Evolutionary conservation across 2,329 filamentous ascomycete genomes (phyloP), one percentile per base, ranked within the genome.

Genomic region (Colletotrichum gloeosporioides): DNA sequence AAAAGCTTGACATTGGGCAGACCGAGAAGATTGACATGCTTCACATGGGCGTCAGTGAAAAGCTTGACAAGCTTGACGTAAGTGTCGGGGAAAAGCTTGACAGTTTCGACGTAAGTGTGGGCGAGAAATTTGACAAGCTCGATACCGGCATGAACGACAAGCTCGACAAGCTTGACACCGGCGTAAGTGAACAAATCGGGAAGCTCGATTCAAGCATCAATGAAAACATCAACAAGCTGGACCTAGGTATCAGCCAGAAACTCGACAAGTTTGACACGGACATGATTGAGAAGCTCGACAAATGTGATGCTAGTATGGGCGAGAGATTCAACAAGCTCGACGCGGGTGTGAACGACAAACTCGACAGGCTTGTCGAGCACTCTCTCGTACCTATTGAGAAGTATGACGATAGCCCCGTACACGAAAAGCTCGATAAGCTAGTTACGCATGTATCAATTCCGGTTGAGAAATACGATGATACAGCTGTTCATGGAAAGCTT

Each of bases 61-160:
- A 90, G 82, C 90, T 93, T 75, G 86, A 92, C 71, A 92, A 94
- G 72, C 86, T 92, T 9, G 68, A 65, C 8, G 71, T 73, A 32
- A 59, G 67, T 34, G 76, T 83, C 29, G 80, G 80, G 18, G 78
- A 79, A 13, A 83, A 82, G 73, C 78, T 83, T 16, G 81, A 82
- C 75, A 81, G 77, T 77, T 84, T 94, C 6, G 88, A 64, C 34
- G 22, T 15, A 10, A 22, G n/a, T 16, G 95, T 53, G 91, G 90
- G 66, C 92, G 73, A 73, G 25, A 76, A 64, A n/a, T 66, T 73
- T 16, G 69, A 73, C 57, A 64, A 94, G 71, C 86, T 92, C 12
- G 65, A 66, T 12, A 69, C 77, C 29, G 62, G 66, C 29, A 75
- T 83, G 22, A 80, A 80, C 16, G 78, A 79, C 13, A 83, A 82